Conservation (phyloP, 805 yeast genomes). For the Candida quercuum region DNA sequence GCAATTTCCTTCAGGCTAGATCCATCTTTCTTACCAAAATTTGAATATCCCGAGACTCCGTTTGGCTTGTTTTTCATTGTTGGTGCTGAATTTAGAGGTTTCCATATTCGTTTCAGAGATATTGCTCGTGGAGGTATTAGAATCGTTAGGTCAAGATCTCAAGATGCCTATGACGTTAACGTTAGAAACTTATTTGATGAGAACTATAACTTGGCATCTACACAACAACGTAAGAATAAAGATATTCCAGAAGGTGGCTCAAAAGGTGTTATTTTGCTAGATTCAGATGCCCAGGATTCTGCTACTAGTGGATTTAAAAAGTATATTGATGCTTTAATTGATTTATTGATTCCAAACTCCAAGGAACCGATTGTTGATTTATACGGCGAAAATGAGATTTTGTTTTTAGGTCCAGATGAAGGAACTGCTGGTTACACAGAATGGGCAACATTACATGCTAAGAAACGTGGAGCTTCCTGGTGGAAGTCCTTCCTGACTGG, state of each 20-base stretch:
- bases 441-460: conserved; percentile 97
- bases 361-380: conserved; percentile 86
- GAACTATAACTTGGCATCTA: conserved; percentile 90
- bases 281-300: conserved; percentile 62
- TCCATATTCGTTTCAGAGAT: conserved; percentile 95
- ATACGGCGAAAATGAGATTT: conserved; percentile 78
- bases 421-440: conserved; percentile 94
- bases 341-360: conserved; percentile 71
- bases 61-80: conserved; percentile 94
- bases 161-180: conserved; percentile 80
- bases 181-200: conserved; percentile 90
- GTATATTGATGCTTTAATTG: conserved; percentile 87
- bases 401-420: conserved; percentile 99
- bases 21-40: conserved; percentile 75
- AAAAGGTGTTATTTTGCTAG: conserved; percentile 90
- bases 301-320: conserved; percentile 86
- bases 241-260: conserved; percentile 99
- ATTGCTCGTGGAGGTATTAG: conserved; percentile 98
- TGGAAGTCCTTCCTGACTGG: conserved; percentile 99
- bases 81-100: conserved; percentile 95
- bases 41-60: conserved; percentile 90
- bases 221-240: conserved; percentile 95
- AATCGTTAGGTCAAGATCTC: conserved; percentile 81
- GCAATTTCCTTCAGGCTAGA: conserved; percentile 90
- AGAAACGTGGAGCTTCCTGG: conserved; percentile 89